These are phyloP conservation scores for Grammothele lineata DNA, from an alignment of 768 basidiomycete genomes.

Conservation along the genomic window DNA sequence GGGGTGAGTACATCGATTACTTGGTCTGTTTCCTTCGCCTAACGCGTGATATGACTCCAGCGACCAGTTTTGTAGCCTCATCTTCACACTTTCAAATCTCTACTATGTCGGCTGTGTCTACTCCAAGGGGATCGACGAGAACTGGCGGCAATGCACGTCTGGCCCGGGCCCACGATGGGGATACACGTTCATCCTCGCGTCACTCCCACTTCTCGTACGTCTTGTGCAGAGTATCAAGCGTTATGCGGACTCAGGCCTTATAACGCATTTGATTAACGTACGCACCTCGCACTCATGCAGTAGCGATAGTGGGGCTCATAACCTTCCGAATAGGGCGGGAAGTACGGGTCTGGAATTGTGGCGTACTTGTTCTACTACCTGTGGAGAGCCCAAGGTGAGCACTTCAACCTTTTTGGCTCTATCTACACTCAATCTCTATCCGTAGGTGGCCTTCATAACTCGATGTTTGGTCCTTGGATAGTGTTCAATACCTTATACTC, in stretches of 20 bases:
- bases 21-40: neutral
- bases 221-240: slow-evolving; percentile 84
- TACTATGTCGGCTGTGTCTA: slow-evolving; percentile 78
- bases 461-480: slow-evolving; percentile 65
- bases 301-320: neutral
- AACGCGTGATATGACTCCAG: slow-evolving; percentile 40
- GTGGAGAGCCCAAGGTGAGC: slow-evolving; percentile 68
- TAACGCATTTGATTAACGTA: slow-evolving; percentile 87
- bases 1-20: slow-evolving; percentile 44
- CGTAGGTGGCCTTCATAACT: slow-evolving; percentile 34
- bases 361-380: slow-evolving; percentile 65
- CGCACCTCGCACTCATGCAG: slow-evolving; percentile 19
- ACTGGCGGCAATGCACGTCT: slow-evolving; percentile 45
- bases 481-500: slow-evolving; percentile 61
- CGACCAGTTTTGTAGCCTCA: slow-evolving; percentile 79
- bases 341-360: slow-evolving; percentile 69
- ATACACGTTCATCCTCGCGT: slow-evolving; percentile 50
- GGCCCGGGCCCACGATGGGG: slow-evolving; percentile 51
- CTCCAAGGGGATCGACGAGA: slow-evolving; percentile 43
- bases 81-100: slow-evolving; percentile 69
- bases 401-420: too few species aligned
- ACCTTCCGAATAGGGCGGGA: slow-evolving; percentile 60
- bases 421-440: neutral
- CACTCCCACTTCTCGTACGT: slow-evolving; percentile 72
- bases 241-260: slow-evolving; percentile 69